Base-by-base conservation (phyloP, 2,329 filamentous ascomycete genomes). In the Fusarium devonianum region DNA sequence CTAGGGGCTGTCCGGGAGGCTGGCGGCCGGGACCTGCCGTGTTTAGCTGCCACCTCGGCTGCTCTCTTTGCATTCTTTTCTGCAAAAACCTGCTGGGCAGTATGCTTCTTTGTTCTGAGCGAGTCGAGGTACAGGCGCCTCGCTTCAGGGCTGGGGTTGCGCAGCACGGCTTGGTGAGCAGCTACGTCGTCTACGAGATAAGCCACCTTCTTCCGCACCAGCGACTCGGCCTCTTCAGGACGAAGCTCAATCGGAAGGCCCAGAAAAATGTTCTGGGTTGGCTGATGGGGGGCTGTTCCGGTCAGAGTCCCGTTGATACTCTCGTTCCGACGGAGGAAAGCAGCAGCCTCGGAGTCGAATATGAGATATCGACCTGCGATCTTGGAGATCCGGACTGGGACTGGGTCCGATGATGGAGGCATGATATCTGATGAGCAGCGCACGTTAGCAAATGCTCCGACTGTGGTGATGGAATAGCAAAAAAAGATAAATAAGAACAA, bases 221-320 rank as follows among this genome's bases (percentile, higher is more conserved):
- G 80, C 43, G 94, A 75, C 57, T 86, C 82, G 4, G 88, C 92
- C 76, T 99, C 94, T 74, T 97, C 94, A 2, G 90, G 87, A 77
- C 94, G 90, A 33, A 99, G 79, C 76, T 97, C 89, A 18, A 97
- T 75, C 3, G 94, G 94, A 38, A 97, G 75, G 34, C 92, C 90
- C 49, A 93, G 82, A 69, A 97, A 97, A 49, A 96, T 83, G 74
- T 96, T 97, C 73, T 99, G 94, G 63, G 95, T 93, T 5, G 92
- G 92, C 48, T 91, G 87, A 73, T 97, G 92, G 2, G 94, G 93
- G 21, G 96, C 85, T 7, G 90, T 92, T 48, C 94, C 94, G 51
- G 90, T 86, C 45, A 96, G 80, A 22, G 94, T 88, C 56, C 92
- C 92, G 67, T 89, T 92, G 64, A 96, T 91, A 69, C 90, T 86